These are phyloP conservation scores for Isochrysis galbana DNA, from an alignment of 78 protist genomes.

Conservation along the genomic window DNA sequence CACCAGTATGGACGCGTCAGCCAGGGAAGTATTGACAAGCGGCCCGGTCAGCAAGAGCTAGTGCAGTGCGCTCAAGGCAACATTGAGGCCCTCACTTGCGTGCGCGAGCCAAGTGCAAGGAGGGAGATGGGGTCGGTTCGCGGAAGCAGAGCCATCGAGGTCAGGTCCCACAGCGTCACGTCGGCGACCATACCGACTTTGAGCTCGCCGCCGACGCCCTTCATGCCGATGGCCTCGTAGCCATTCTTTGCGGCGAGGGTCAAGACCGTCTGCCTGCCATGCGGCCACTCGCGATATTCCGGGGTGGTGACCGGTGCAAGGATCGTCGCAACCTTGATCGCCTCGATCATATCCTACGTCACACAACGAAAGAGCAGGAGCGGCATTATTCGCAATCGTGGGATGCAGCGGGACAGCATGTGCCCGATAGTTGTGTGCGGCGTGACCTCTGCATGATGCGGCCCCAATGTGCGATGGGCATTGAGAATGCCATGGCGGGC, in stretches of 20 bases:
- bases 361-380: no score
- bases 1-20: no score
- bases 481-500: no score
- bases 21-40: no score
- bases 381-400: no score
- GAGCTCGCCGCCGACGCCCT: not conserved
- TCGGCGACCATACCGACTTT: not conserved
- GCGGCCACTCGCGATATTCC: not conserved
- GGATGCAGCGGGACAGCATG: no score
- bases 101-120: not conserved
- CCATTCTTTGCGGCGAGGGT: not conserved
- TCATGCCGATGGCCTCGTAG: not conserved
- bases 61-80: not conserved
- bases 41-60: not conserved
- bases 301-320: not conserved
- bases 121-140: not conserved
- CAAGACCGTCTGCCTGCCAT: not conserved
- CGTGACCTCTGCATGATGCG: no score
- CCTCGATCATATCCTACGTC: constrained; percentile 16
- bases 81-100: no score
- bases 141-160: not conserved
- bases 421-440: no score
- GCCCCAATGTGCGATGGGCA: no score
- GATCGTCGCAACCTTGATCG: not conserved
- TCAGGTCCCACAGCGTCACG: not conserved